Base-by-base conservation (phyloP, 2,329 filamentous ascomycete genomes). In the Sarocladiaceae sp. region DNA sequence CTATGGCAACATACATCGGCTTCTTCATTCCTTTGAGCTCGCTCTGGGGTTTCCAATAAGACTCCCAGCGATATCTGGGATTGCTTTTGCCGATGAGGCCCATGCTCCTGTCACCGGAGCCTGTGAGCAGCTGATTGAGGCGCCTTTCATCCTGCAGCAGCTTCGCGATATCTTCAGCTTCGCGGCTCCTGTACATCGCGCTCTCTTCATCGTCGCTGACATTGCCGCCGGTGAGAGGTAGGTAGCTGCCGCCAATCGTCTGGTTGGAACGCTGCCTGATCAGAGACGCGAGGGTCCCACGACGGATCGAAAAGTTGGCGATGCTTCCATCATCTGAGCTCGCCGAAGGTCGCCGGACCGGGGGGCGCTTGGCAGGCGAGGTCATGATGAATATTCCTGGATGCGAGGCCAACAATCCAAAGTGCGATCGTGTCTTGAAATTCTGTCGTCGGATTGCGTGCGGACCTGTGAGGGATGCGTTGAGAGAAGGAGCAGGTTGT, bases 71-170 rank as follows among this genome's bases (percentile, higher is more conserved):
- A 65, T 95, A 95, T 48, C 87, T 72, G 15, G 88, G 86, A 60
- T 93, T 96, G 52, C 79, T 88, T 55, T 87, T 87, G 33, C 91
- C 91, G 60, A 96, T 95, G 55, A 97, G 73, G 45, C 88, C 78
- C 76, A 89, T 85, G 58, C 84, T 89, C 50, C 87, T 76, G 74
- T 89, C 84, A 60, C 86, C 80, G 3, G 83, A 81, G n/a, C 76
- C 77, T 55, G 75, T 72, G 44, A 84, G 73, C 47, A 83, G 67
- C 49, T 73, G 69, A 47, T 67, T 78, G 42, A 82, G 61, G 18
- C 79, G 76, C 24, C 74, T 74, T 61, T 82, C 79, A 44, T 82
- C 76, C 33, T 65, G 61, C 37, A 69, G 60, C 18, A 71, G 60
- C 19, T 66, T 66, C 15, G 65, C 63, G 31, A 68, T 65, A 21